These are phyloP conservation scores for Cladosporium sp. DNA, from an alignment of 2,329 filamentous ascomycete species.

Conservation along the genomic window DNA sequence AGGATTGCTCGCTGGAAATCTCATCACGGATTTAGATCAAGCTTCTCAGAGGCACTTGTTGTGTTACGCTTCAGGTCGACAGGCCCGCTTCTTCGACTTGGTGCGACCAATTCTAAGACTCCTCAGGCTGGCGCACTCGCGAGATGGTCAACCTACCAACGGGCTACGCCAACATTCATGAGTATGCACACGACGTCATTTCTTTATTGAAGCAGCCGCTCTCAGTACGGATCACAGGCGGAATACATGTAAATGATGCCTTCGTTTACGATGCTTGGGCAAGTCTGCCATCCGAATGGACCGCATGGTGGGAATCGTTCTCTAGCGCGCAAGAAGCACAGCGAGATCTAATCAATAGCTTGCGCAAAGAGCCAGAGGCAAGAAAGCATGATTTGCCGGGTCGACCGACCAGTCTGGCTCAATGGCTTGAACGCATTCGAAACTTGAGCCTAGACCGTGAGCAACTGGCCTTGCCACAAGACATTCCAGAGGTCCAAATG, in stretches of 20 bases:
- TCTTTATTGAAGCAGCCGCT: slow-evolving; percentile 20
- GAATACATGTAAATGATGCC: slow-evolving; percentile 24
- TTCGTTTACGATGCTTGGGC: slow-evolving; percentile 22
- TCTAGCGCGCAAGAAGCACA: slow-evolving; percentile 18
- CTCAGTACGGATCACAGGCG: slow-evolving; percentile 21
- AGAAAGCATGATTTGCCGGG: not conserved
- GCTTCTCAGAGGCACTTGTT: not conserved
- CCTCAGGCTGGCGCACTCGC: not conserved
- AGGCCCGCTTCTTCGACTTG: not conserved
- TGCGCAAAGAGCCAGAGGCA: slow-evolving; percentile 8
- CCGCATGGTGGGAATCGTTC: slow-evolving; percentile 20
- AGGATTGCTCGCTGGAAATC: too few relatives aligned
- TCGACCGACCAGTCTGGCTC: slow-evolving; percentile 15
- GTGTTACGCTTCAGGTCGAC: not conserved
- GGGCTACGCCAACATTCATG: slow-evolving; percentile 5
- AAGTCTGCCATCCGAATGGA: slow-evolving; percentile 20
- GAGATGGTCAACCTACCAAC: slow-evolving; percentile 16
- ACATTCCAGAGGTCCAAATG: slow-evolving; percentile 10
- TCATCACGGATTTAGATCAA: not conserved
- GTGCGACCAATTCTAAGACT: not conserved
- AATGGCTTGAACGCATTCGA: slow-evolving; percentile 21
- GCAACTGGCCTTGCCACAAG: slow-evolving; percentile 12
- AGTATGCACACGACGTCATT: slow-evolving; percentile 19
- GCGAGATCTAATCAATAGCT: slow-evolving; percentile 21
- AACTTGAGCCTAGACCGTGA: slow-evolving; percentile 20